Base-by-base conservation (phyloP, 2,329 filamentous ascomycete species). In the Exophiala spinifera region DNA sequence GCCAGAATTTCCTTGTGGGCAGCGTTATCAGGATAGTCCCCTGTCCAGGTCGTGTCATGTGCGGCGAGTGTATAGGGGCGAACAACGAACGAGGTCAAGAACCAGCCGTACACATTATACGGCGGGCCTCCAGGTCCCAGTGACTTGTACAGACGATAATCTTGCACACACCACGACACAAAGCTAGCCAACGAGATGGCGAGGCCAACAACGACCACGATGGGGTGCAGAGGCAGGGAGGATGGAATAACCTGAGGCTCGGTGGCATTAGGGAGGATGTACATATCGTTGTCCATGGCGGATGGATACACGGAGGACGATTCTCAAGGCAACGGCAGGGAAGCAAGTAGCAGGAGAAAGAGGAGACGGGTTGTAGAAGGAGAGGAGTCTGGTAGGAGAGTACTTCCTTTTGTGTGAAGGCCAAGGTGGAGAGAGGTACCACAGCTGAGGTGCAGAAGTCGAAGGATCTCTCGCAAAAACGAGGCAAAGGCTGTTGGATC, bases 1-100 rank as follows among this genome's bases (percentile, higher is more conserved):
- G 72, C 69, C 31, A 68, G 63, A 21, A 94, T 78, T 7, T 59
- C 54, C 33, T 54, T 56, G 46, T 52, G 53, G 51, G 51, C 57
- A n/a, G 51, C 53, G 31, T 34, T 17, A 1, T 50, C 42, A 3
- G 57, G 57, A 39, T 60, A 61, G 49, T 60, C 59, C 11, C 47
- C 55, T 33, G 54, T 60, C 53, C 49, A 56, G 3, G 33, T 36
- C 5, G 49, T 52, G 13, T 57, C 51, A 28, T 44, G 49, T 25
- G 31, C 40, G 19, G 50, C 33, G 33, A 61, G 59, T 3, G 57
- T 57, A 49, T 60, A 59, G 15, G 57, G 59, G 25, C 57, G 54
- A 42, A 56, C 43, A 3, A 61, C 31, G 39, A 60, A 55, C 14
- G 53, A 48, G 20, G 53, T 49, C 14, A 63, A 36, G 11, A 71